Base-by-base conservation (phyloP, 2,329 filamentous ascomycete species). In the Cylindrodendrum hubeiense region DNA sequence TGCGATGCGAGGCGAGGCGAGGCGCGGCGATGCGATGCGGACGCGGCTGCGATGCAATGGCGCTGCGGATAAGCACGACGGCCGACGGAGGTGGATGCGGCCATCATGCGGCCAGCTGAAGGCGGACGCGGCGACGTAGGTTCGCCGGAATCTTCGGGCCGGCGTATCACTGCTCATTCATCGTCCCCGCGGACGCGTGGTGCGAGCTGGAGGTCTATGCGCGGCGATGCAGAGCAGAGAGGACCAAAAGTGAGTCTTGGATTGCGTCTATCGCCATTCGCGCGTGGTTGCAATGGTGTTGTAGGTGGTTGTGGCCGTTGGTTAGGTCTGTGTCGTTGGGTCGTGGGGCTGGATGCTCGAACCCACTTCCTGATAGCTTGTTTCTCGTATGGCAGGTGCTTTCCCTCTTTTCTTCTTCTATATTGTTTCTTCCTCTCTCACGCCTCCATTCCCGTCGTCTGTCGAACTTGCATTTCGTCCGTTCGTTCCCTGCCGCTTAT, bases 331-430 rank as follows among this genome's bases (percentile, higher is more conserved):
- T 49, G 44, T 39, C 34, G 34, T 37, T 37, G 37, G 17, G n/a
- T 39, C 15, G 15, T 34, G 33, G 10, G 15, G 34, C n/a, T 39
- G 37, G 37, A 51, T 46, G 49, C 28, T 56, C 19, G 52, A 60
- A 56, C 41, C 65, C 65, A 65, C 65, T 43, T 58, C 15, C 54
- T 61, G 15, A 41, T 17, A 41, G 26, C 28, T 41, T 52, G 44
- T 33, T 34, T 56, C 44, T 65, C 58, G 52, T 56, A 46, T 67
- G 24, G 41, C 19, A 30, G 28, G 46, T 24, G 39, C 44, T 28
- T 62, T 28, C 53, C 56, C 21, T 49, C 24, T 39, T 24, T 53
- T 26, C 17, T 37, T 26, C 39, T 26, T 43, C 43, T 34, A 33
- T 37, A 33, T 33, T 53, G 22, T 46, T 53, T 41, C 26, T 43